A percentile compares a stretch with the other conserved stretches of the same genome.
These are phyloP conservation scores for Solanum hybrid DNA, from an alignment of 305 asterid species.

Conservation along the genomic window DNA sequence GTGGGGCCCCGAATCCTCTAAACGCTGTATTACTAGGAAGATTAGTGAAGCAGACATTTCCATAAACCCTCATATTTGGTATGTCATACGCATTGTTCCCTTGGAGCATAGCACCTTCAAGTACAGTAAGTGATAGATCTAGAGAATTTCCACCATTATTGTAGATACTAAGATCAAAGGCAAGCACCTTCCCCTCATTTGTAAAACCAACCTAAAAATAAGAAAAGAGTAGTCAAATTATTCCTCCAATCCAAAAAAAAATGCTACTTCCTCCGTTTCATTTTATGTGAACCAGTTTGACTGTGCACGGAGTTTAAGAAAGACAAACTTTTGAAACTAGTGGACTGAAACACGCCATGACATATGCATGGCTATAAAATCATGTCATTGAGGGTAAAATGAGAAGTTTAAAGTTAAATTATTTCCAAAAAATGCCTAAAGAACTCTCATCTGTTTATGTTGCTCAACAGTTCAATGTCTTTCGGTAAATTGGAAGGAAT, in stretches of 20 bases:
- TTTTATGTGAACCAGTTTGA: background rate
- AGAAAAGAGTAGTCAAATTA: background rate
- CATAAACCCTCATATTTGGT: slow-evolving; percentile 61
- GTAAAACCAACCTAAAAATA: slow-evolving; percentile 74
- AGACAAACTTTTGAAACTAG: background rate
- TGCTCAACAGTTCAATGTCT: background rate
- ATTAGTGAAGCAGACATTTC: slow-evolving; percentile 87
- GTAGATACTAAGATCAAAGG: slow-evolving; percentile 76
- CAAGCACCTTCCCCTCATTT: slow-evolving; percentile 75
- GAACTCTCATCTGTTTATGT: background rate
- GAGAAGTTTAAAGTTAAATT: background rate
- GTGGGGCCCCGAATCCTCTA: slow-evolving; percentile 97
- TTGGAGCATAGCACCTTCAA: slow-evolving; percentile 91
- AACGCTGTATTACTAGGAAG: slow-evolving; percentile 91
- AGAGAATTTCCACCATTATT: slow-evolving; percentile 91
- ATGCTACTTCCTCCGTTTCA: background rate
- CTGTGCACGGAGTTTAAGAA: background rate
- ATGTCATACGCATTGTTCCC: slow-evolving; percentile 86
- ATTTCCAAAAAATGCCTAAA: background rate
- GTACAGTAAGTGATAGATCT: slow-evolving; percentile 83
- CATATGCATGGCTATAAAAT: background rate
- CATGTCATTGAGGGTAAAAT: background rate
- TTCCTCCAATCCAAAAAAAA: background rate
- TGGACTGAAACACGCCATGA: background rate
- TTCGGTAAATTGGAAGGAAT: background rate